Conservation (phyloP, 169 alveolate genomes). For the Eimeria acervulina region DNA sequence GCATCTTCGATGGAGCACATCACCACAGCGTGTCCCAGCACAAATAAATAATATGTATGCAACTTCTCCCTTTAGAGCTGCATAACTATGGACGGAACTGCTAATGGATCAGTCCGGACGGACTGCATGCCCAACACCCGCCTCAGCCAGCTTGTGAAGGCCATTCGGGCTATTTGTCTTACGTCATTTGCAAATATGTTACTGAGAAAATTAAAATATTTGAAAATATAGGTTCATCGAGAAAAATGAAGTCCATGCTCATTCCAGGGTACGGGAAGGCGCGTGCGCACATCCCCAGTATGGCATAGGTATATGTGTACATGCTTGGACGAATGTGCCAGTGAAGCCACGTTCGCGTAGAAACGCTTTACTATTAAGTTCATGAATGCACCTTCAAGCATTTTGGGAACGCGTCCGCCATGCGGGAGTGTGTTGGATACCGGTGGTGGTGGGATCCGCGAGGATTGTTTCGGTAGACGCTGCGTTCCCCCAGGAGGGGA, state of each 20-base stretch:
- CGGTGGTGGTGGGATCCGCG: not conserved
- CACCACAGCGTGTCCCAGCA: not conserved
- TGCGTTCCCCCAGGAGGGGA: conserved; percentile 1
- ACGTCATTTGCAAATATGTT: not conserved
- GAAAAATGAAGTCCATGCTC: not conserved
- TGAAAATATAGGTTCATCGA: not conserved
- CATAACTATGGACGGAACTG: not conserved
- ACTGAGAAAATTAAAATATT: not conserved
- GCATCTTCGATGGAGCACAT: conserved; percentile 46
- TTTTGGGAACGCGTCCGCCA: not conserved
- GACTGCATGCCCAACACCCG: conserved; percentile 3
- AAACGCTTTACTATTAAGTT: not conserved
- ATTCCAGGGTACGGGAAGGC: no score
- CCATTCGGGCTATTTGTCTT: not conserved
- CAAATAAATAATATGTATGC: not conserved
- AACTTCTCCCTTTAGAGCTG: not conserved
- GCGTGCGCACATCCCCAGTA: no score
- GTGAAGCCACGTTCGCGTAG: not conserved
- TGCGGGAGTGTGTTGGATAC: not conserved
- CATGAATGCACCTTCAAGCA: not conserved
- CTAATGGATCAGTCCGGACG: conserved; percentile 20
- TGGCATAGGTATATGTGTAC: not conserved
- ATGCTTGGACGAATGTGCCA: not conserved
- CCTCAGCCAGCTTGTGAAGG: conserved; percentile 29
- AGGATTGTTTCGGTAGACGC: not conserved